phyloP scores from a whole-genome alignment of 495 filamentous ascomycete genomes.

The Aspergillus indologenus region DNA sequence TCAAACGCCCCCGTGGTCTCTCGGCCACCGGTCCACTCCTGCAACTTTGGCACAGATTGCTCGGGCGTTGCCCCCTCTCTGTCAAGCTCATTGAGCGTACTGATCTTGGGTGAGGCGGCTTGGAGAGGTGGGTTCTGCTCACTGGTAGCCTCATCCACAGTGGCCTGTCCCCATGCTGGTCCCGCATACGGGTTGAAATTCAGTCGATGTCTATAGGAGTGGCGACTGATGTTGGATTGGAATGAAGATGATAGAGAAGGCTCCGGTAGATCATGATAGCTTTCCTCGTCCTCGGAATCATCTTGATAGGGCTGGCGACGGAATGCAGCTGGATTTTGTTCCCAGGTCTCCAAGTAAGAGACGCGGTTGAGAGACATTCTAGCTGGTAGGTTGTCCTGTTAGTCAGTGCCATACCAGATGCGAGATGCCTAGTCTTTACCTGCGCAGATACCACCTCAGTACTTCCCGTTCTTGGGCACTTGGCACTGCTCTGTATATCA shows the following conservation, averaged over 20 bases:
- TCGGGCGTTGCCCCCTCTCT: slow-evolving; percentile 10
- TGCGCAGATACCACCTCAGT: not conserved
- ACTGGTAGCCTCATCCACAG: slow-evolving; percentile 28
- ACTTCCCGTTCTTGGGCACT: too few relatives aligned
- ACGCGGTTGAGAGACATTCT: slow-evolving; percentile 26
- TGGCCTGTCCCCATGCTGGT: slow-evolving; percentile 36
- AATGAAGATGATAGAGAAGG: slow-evolving; percentile 40
- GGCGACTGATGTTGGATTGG: slow-evolving; percentile 34
- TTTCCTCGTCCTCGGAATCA: slow-evolving; percentile 32
- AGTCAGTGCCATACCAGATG: not conserved
- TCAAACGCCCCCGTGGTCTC: slow-evolving; percentile 66
- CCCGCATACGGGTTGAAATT: slow-evolving; percentile 48
- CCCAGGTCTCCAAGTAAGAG: slow-evolving; percentile 43
- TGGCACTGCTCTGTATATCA: too few relatives aligned
- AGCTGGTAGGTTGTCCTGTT: not conserved
- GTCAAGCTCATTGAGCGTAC: slow-evolving; percentile 10
- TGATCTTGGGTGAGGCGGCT: slow-evolving; percentile 26
- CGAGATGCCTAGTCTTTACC: not conserved
- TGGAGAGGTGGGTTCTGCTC: slow-evolving; percentile 28
- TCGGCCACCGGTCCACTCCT: not conserved
- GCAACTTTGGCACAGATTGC: slow-evolving; percentile 5
- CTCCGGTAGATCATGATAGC: slow-evolving; percentile 37
- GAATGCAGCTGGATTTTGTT: slow-evolving; percentile 37
- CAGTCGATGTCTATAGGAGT: slow-evolving; percentile 26
- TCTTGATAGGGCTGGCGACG: slow-evolving; percentile 22